Conservation (phyloP, 2,329 filamentous ascomycete genomes). For the Hymenoscyphus scutula region DNA sequence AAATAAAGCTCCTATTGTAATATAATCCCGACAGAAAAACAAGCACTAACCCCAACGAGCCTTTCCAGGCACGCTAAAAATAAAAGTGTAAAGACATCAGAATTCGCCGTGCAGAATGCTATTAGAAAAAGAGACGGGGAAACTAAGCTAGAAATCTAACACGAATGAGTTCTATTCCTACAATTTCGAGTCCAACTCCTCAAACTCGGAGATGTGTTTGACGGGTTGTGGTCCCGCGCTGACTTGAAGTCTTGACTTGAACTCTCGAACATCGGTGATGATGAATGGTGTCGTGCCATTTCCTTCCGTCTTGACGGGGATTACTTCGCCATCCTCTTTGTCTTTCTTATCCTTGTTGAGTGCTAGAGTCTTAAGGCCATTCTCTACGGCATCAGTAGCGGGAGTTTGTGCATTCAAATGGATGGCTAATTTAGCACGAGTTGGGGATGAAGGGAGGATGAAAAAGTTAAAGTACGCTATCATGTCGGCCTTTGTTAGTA, state of each 20-base stretch:
- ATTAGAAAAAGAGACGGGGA: not conserved
- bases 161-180: slow-evolving; percentile 40
- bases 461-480: slow-evolving; percentile 73
- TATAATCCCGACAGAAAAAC: not conserved
- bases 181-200: slow-evolving; percentile 81
- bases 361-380: slow-evolving; percentile 29
- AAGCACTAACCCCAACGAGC: not conserved
- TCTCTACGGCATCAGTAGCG: slow-evolving; percentile 40
- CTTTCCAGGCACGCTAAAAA: not conserved
- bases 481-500: slow-evolving; percentile 76
- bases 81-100: not conserved
- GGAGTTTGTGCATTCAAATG: slow-evolving; percentile 75
- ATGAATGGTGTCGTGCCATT: slow-evolving; percentile 55
- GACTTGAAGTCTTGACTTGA: slow-evolving; percentile 72
- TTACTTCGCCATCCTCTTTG: slow-evolving; percentile 20
- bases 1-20: not conserved
- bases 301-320: slow-evolving; percentile 25
- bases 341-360: slow-evolving; percentile 36
- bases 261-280: slow-evolving; percentile 76
- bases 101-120: slow-evolving; percentile 2
- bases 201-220: slow-evolving; percentile 76
- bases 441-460: slow-evolving; percentile 70
- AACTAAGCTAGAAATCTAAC: slow-evolving; percentile 1
- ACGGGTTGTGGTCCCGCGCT: slow-evolving; percentile 71
- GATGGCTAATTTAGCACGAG: slow-evolving; percentile 78